Evolutionary conservation across 2,329 filamentous ascomycete species (phyloP), one percentile per base, ranked within the genome.

Genomic region (Fusarium penzigii): DNA sequence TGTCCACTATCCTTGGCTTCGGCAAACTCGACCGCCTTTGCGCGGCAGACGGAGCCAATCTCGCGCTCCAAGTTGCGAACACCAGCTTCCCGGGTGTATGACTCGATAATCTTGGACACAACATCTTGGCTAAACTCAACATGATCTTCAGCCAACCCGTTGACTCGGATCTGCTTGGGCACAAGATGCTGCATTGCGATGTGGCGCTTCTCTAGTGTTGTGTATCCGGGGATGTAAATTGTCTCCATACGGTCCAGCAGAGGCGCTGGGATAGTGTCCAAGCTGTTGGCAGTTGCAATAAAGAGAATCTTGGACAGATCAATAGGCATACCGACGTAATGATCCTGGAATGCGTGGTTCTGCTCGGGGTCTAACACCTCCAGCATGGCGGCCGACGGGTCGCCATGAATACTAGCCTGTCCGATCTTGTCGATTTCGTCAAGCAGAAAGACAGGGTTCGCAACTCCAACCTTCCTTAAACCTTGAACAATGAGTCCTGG

Each of bases 391-490:
- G 94, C 94, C 17, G 91, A 95, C 4, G 94, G 94, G 66, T 99
- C 94, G 39, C 94, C 94, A 62, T 99, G 92, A 70, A 94, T 89
- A 70, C 93, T 97, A 36, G 90, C 86, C 53, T 87, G 86, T 57
- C 92, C 92, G 56, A 99, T 83, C 79, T 99, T 99, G 78, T 99
- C 94, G 62, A 99, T 97, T 75, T 99, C 94, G 67, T 99, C 94
- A 12, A 99, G 85, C 42, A 99, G 76, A 74, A 99, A 90, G 51
- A 99, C 93, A 0, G 94, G 94, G 68, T 99, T 99, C 3, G 91
- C 85, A 17, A 97, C 93, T 43, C 92, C 93, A 32, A 95, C 93
- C 75, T 97, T 99, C 75, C 94, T 92, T 49, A 99, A 71, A 0
- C 93, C 94, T 69, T 92, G 92, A 29, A 97, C 92, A 53, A 99